Base-by-base conservation (phyloP, 148 eudicot species). In the Pharnaceum exiguum region DNA sequence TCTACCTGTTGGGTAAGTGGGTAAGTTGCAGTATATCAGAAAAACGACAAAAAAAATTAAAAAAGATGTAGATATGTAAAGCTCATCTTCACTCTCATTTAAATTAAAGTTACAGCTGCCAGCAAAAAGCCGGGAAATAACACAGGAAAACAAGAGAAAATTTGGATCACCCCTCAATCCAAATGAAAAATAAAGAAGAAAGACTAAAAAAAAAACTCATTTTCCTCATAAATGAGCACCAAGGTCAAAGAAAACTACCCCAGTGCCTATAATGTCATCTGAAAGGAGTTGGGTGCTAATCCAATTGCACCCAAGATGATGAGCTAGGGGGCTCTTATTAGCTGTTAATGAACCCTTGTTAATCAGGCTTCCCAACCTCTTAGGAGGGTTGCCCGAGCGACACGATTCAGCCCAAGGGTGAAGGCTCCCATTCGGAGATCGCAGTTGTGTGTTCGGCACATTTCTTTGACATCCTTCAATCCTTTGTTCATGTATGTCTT, bases 351-450 rank as follows among this genome's bases (percentile, higher is more conserved):
- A 21, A 28, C 27, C 30, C 6, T 9, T 19, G 5, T 29, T 10
- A 15, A 44, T 15, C 66, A 91, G 24, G 98, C 98, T 73, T 74
- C 98, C 98, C 98, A 93, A 24, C 98, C 98, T 67, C 98, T 72
- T 49, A 93, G 98, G 38, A 93, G 66, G n/a, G 98, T 93, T 19
- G 98, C 98, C 7, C 86, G 73, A 21, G 96, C 96, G 31, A 93
- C 98, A 29, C 98, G 98, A 65, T 93, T 93, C 18, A 93, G 72
- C 2, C 98, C 98, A 1, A 93, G 85, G 25, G 88, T 83, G 37
- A 93, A 91, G 38, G 98, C 98, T 59, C 98, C 98, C 96, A 93
- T 93, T 13, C 98, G 89, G 19, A 93, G 86, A 76, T 93, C 96
- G 43, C 96, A 85, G 38, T 76, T 75, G 72, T 91, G 98, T 2